Conservation (phyloP, 169 alveolate genomes). For the Babesia bigemina region DNA sequence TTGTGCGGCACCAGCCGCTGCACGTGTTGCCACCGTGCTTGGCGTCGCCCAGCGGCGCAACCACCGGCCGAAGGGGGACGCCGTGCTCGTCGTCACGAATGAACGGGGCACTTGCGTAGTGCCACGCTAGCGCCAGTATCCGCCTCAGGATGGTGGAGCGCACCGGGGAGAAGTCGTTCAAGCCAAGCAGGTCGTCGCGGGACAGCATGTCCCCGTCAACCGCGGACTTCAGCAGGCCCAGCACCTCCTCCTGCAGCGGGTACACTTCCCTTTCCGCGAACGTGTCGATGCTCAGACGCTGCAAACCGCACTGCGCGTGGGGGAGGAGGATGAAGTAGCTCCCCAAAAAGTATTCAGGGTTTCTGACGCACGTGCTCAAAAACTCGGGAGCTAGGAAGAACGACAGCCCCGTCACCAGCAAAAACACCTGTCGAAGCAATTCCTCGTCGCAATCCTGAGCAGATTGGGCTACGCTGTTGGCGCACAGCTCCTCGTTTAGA, state of each 20-base stretch:
- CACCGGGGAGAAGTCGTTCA: neutral
- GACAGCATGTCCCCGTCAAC: constrained; percentile 22
- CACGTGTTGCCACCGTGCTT: neutral
- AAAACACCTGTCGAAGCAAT: constrained; percentile 17
- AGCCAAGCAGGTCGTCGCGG: constrained; percentile 22
- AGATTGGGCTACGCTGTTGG: neutral
- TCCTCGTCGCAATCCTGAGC: constrained; percentile 30
- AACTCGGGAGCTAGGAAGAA: constrained; percentile 48
- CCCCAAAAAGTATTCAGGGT: constrained; percentile 41
- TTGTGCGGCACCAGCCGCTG: constrained; percentile 1
- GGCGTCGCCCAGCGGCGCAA: too few relatives aligned
- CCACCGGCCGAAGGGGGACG: neutral
- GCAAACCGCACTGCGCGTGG: constrained; percentile 28
- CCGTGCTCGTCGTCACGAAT: constrained; percentile 7
- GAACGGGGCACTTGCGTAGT: constrained; percentile 27
- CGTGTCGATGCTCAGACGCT: constrained; percentile 5
- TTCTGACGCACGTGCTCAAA: constrained; percentile 36
- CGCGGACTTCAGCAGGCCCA: constrained; percentile 19
- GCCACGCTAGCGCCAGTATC: constrained; percentile 38
- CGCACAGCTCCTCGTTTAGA: constrained; percentile 5
- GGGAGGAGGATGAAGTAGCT: constrained; percentile 36
- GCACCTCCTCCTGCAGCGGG: constrained; percentile 39
- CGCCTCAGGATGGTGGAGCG: constrained; percentile 29
- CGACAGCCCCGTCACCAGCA: constrained; percentile 27
- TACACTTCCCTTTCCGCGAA: constrained; percentile 40